phyloP scores from a whole-genome alignment of 257 asterid species.

The Scutellaria barbata region DNA sequence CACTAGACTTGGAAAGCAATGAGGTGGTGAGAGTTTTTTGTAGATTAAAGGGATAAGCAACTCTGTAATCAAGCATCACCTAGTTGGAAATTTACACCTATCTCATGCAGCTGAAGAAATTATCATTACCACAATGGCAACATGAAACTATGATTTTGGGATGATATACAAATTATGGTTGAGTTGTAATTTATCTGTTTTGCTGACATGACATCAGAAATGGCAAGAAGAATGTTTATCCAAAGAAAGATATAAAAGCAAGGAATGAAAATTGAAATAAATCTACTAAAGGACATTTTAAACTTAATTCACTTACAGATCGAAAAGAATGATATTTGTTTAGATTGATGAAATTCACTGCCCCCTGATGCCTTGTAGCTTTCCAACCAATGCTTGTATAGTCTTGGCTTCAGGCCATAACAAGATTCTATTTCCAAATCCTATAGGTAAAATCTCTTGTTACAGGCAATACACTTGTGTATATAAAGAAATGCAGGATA shows the following conservation, averaged over 20 bases:
- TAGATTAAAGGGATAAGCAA: neutral
- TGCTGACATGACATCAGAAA: neutral
- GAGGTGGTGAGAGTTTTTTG: neutral
- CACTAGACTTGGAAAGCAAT: neutral
- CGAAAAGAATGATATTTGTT: slow-evolving; percentile 65
- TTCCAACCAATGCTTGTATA: slow-evolving; percentile 82
- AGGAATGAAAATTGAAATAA: slow-evolving; percentile 21
- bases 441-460: slow-evolving; percentile 45
- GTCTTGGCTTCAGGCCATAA: slow-evolving; percentile 65
- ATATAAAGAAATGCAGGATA: neutral
- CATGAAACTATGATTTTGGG: neutral
- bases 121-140: neutral
- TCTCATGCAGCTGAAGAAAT: neutral
- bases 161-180: slow-evolving; percentile 2
- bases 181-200: neutral
- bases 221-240: neutral
- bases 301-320: slow-evolving; percentile 62
- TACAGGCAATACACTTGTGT: slow-evolving; percentile 22
- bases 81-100: neutral
- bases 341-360: slow-evolving; percentile 69
- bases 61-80: too few species aligned
- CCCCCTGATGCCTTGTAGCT: slow-evolving; percentile 60
- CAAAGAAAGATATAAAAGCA: slow-evolving; percentile 14
- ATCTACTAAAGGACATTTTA: slow-evolving; percentile 15
- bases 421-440: slow-evolving; percentile 46